Evolutionary conservation across 2,329 filamentous ascomycete species (phyloP).

Genomic region (Colletotrichum horii): DNA sequence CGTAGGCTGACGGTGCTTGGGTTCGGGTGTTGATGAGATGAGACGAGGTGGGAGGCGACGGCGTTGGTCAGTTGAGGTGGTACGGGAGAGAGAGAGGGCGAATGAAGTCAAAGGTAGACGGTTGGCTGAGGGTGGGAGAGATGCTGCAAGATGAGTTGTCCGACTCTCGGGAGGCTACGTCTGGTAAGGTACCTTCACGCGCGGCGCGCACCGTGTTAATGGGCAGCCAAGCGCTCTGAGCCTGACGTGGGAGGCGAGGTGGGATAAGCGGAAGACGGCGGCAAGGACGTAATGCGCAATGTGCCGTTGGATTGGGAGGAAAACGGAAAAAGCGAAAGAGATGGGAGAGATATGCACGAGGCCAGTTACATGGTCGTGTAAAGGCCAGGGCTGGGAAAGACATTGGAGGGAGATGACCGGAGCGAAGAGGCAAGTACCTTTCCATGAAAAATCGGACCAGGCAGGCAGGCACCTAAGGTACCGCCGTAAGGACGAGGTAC

Average conservation of each 20-base stretch:
- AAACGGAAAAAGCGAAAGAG: background rate
- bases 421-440: background rate
- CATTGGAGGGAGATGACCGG: background rate
- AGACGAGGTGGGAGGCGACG: background rate
- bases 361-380: slow-evolving; percentile 8
- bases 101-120: slow-evolving; percentile 6
- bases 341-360: background rate
- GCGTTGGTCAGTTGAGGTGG: background rate
- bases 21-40: background rate
- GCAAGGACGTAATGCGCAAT: background rate
- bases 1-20: background rate
- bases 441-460: background rate
- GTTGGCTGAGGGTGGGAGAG: background rate
- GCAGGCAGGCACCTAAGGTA: background rate
- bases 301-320: background rate
- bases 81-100: background rate
- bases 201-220: slow-evolving; percentile 8
- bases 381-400: slow-evolving; percentile 6
- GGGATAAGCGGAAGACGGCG: background rate
- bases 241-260: background rate
- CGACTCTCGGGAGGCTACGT: slow-evolving; percentile 6
- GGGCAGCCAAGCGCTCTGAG: background rate
- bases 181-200: background rate
- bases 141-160: slow-evolving; percentile 26
- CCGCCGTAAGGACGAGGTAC: background rate